Base-by-base conservation (phyloP, 805 yeast species). In the Nakazawaea pomicola region DNA sequence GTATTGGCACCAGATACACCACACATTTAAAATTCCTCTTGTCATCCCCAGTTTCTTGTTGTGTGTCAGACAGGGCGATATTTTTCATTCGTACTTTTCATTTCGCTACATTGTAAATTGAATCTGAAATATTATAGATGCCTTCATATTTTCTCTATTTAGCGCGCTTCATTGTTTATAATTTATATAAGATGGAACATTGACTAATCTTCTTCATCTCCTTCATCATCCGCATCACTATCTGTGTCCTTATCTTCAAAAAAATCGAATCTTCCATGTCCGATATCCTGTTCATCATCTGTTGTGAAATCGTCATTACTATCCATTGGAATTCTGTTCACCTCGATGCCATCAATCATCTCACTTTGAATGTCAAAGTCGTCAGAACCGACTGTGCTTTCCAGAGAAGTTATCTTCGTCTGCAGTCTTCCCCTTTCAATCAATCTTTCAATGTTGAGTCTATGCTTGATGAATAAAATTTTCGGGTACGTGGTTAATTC, bases 401-500 rank as follows among this genome's bases (percentile, higher is more conserved):
- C 33, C 9, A 15, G 8, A 9, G 11, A 14, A 10, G 14, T 20
- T 29, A 8, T 16, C 15, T 8, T 41, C 33, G 45, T 61, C 28
- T 46, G 43, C 36, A 47, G 46, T 25, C 59, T 62, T 1, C 85
- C 85, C 29, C 61, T 53, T 34, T 73, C 78, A 25, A 83, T 78
- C 7, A 76, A 72, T 38, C 83, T 58, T 56, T 85, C 91, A n/a
- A 85, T 76, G 31, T 64, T 64, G 28, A 81, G 51, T 40, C 90
- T 66, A 54, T 83, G 82, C 23, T 70, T 73, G 24, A 84, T 76
- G 54, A 83, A 84, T 15, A 76, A 53, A 12, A 84, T 47, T 46
- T 80, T 74, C 2, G 93, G 93, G 53, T 67, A 84, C 38, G 84
- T 74, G 12, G 81, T 73, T 23, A 66, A 58, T 57, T 82, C 82